Evolutionary conservation across 305 asterid species (phyloP), one percentile per base, ranked within the genome.

Genomic region (Fraxinus platypoda): DNA sequence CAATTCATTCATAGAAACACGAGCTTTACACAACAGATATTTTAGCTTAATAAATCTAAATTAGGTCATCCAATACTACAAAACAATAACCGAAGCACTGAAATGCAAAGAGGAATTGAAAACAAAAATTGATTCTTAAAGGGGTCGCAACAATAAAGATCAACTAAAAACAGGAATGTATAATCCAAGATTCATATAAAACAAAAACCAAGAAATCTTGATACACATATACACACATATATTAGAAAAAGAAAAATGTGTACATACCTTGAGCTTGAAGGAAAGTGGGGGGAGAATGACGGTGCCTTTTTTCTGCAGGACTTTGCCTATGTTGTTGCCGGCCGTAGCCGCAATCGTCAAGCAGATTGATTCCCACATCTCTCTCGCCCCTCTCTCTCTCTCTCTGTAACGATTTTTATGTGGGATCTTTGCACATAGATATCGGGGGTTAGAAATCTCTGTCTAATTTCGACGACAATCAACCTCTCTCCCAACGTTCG

Each of bases 241-340:
- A 46, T 43, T 30, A 64, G 41, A 38, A 28, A 78, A 37, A 34
- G 21, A 54, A 17, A 17, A 38, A 30, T 25, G 35, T 4, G 43
- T 12, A 75, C 15, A 57, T 84, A 93, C 99, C 98, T 97, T 97
- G 89, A 92, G 92, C 95, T 97, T 97, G 89, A 97, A 90, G 71
- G 99, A 94, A 85, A 97, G 92, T 62, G 98, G 98, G n/a, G 99
- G 99, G 57, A 97, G 98, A 90, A 97, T 94, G 89, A 93, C 93
- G 80, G 99, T 94, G 91, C 98, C 98, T 87, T 94, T 97, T 64
- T 97, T 97, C 95, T 97, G 98, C 49, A 94, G 97, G 59, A 94
- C 97, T 89, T 97, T 97, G 75, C 98, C 98, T 90, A 97, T 92
- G 92, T 97, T 97, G 89, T 94, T 97, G 1, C 98, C 99, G 84